Evolutionary conservation across 2,329 filamentous ascomycete genomes (phyloP), one percentile per base, ranked within the genome.

Genomic region (Trichothecium sympodiale): DNA sequence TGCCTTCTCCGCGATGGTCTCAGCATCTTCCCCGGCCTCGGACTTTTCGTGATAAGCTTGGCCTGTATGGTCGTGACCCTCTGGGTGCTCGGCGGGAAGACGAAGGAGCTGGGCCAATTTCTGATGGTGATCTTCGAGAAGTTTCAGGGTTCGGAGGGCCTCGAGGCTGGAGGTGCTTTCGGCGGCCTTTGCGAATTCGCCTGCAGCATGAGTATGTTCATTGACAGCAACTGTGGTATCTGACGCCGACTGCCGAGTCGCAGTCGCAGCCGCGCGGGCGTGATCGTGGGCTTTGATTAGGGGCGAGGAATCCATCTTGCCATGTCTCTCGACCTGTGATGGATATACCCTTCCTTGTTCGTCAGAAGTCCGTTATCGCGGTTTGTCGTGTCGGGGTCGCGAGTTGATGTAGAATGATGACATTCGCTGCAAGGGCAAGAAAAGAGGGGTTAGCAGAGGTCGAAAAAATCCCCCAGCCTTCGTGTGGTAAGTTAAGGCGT

Each of bases 61-160:
- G 8, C 52, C 48, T 37, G 41, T 40, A 23, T 38, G 34, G 27
- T 67, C 38, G 40, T 42, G 25, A 37, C 35, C 23, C 65, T 62
- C 33, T 57, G 55, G 49, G 26, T 60, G 59, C 7, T 60, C 53
- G 28, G 72, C 65, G 27, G 83, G 80, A 30, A 81, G 73, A 50
- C 81, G 81, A 43, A 96, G 74, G 29, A 95, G 75, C 43, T 82
- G 77, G 13, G 88, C 86, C 10, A 96, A 77, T 42, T 77, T 79
- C 45, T 78, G 75, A 55, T 98, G 91, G 55, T 98, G 86, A 43
- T 83, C 72, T 57, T 95, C 86, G 39, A 98, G 77, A 3, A 96
- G 72, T 45, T 74, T 76, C 41, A 98, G 67, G 8, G 88, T 91
- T 35, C 91, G 77, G 34, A 94, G 61, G 12, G 88, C 89, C 67